phyloP scores from a whole-genome alignment of 192 early-diverging fungal genomes.

The Jimgerdemannia flammicorona region DNA sequence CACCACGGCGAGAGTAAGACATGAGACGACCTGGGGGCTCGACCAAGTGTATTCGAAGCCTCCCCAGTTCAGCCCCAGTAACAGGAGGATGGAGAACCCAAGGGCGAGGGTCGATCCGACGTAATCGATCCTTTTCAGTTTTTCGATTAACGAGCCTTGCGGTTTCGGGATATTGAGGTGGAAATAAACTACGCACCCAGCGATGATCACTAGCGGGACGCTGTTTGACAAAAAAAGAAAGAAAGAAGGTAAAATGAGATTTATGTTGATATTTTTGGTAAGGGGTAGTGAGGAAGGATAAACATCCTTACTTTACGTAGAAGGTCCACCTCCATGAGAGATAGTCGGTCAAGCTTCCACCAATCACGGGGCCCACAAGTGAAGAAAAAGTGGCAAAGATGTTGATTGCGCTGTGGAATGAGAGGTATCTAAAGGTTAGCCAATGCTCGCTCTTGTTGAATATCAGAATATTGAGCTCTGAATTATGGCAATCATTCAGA shows the following conservation, averaged over 20 bases:
- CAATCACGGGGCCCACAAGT: too few species aligned
- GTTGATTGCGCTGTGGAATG: too few species aligned
- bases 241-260: not conserved
- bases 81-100: constrained; percentile 45
- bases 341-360: too few species aligned
- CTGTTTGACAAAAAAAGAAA: constrained; percentile 4
- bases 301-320: too few species aligned
- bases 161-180: constrained; percentile 26
- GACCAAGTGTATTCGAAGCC: constrained; percentile 54
- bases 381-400: too few species aligned
- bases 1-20: constrained; percentile 38
- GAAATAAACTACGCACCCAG: constrained; percentile 40
- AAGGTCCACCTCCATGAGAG: too few species aligned
- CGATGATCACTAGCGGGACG: constrained; percentile 30
- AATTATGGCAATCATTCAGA: too few species aligned
- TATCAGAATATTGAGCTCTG: too few species aligned
- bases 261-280: too few species aligned
- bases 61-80: constrained; percentile 66
- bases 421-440: too few species aligned
- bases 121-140: constrained; percentile 60
- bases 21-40: constrained; percentile 46
- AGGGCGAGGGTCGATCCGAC: constrained; percentile 45
- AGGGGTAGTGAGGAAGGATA: too few species aligned
- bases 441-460: too few species aligned
- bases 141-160: constrained; percentile 29